phyloP scores from a whole-genome alignment of 352 stramenopile species.

The Globisporangium heterothallicum region DNA sequence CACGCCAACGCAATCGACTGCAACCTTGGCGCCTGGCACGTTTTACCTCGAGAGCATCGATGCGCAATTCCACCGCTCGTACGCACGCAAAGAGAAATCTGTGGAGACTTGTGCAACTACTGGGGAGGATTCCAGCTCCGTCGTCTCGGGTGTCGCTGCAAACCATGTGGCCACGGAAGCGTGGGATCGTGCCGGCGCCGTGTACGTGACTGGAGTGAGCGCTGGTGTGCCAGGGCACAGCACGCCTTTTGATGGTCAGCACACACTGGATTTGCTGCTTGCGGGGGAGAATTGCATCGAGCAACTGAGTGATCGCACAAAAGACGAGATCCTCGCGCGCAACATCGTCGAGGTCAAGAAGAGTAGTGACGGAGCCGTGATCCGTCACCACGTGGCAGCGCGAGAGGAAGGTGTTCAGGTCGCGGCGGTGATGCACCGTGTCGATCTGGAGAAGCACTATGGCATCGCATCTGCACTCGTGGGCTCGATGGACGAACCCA shows the following conservation, averaged over 20 bases:
- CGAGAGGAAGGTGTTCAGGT: conserved; percentile 84
- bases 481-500: conserved; percentile 93
- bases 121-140: conserved; percentile 5
- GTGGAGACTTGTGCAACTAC: background rate
- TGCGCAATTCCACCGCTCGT: conserved; percentile 82
- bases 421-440: conserved; percentile 66
- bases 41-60: conserved; percentile 93
- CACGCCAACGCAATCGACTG: conserved; percentile 64
- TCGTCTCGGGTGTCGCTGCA: background rate
- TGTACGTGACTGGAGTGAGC: conserved; percentile 90
- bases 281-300: conserved; percentile 88
- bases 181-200: conserved; percentile 47
- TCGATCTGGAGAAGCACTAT: conserved; percentile 80
- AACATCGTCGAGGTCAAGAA: conserved; percentile 89
- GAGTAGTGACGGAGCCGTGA: conserved; percentile 31
- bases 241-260: conserved; percentile 59
- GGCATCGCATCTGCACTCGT: conserved; percentile 86
- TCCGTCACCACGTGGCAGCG: conserved; percentile 33
- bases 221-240: conserved; percentile 83
- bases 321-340: conserved; percentile 88
- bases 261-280: conserved; percentile 88
- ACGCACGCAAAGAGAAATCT: conserved; percentile 51
- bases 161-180: no score
- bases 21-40: conserved; percentile 65
- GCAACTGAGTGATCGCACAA: conserved; percentile 51